phyloP scores from a whole-genome alignment of 2,329 filamentous ascomycete genomes.

The Trichophaea hybrida region DNA sequence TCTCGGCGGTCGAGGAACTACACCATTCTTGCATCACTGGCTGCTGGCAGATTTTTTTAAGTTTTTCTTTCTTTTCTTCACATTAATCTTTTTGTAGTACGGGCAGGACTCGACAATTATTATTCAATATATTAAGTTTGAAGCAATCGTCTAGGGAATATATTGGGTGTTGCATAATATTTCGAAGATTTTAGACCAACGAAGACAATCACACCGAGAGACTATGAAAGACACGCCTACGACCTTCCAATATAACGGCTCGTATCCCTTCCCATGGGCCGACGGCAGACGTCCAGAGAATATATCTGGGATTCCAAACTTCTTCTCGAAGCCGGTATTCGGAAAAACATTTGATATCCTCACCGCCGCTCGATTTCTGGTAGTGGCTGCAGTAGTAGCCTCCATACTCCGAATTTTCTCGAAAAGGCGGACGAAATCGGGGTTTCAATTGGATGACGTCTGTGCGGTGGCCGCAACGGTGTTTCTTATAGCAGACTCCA shows the following conservation, averaged over 20 bases:
- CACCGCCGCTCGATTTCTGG: slow-evolving; percentile 25
- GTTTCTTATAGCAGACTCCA: slow-evolving; percentile 24
- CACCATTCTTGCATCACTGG: too few species aligned
- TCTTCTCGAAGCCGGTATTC: slow-evolving; percentile 20
- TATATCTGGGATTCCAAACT: slow-evolving; percentile 21
- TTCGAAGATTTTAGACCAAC: not conserved
- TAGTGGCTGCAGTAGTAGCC: slow-evolving; percentile 26
- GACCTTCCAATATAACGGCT: not conserved
- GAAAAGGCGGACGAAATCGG: slow-evolving; percentile 26
- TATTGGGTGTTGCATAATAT: too few species aligned
- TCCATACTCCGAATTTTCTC: slow-evolving; percentile 28
- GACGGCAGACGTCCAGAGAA: not conserved
- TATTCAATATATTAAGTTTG: too few species aligned
- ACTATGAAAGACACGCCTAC: not conserved
- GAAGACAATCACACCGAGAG: not conserved
- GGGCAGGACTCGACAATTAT: too few species aligned
- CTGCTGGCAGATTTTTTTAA: too few species aligned
- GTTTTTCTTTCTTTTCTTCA: too few species aligned
- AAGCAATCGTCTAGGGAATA: too few species aligned
- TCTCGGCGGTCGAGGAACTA: too few species aligned
- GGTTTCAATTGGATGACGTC: slow-evolving; percentile 29
- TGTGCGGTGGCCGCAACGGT: slow-evolving; percentile 25
- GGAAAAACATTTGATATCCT: slow-evolving; percentile 23
- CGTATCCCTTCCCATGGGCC: slow-evolving; percentile 5
- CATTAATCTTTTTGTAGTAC: too few species aligned